Base-by-base conservation (phyloP, 768 basidiomycete genomes). In the Hypsizygus marmoreus region DNA sequence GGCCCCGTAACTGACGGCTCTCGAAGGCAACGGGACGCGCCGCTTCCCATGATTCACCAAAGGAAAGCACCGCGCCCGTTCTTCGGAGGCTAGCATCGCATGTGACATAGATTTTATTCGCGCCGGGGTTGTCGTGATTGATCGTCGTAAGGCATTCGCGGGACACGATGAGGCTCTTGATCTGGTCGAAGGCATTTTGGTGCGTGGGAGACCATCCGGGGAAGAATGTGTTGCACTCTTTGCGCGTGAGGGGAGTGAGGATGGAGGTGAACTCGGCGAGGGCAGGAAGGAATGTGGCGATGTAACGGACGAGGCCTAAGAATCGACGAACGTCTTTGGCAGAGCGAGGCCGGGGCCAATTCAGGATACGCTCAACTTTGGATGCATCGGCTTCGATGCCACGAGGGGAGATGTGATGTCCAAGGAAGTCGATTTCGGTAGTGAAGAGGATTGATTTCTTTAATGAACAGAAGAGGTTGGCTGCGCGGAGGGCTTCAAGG, bases 21-120 rank as follows among this genome's bases (percentile, higher is more conserved):
- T 22, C 35, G 23, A 36, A 36, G 4, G 35, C 33, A 2, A 38
- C 22, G 1, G 20, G 36, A 6, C 22, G 5, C 0, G 20, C 4
- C 4, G 36, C 7, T 23, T 38, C 36, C 22, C 36, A 38, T 22
- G 36, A 23, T 3, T 17, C 7, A 1, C 36, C 9, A 12, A 38
- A 68, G 0, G 52, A 54, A 0, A 70, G 49, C 0, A 64, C 43
- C 0, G 56, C 66, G 2, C 69, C 66, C 0, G 60, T 60, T 2
- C 61, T 34, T 9, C 23, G 43, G 16, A 68, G 58, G 22, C 57
- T 61, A 0, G 67, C 65, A 40, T 70, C 63, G 5, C 41, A 45
- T 1, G 60, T 60, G 0, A 71, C 56, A 31, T 66, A 71, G 23
- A 70, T 68, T 12, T 58, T 49, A 40, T 67, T 66, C 0, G 58